A percentile compares a stretch with the other conserved stretches of the same genome.
Evolutionary conservation across 2,329 filamentous ascomycete species (phyloP).

Genomic region (Talaromyces sp.): DNA sequence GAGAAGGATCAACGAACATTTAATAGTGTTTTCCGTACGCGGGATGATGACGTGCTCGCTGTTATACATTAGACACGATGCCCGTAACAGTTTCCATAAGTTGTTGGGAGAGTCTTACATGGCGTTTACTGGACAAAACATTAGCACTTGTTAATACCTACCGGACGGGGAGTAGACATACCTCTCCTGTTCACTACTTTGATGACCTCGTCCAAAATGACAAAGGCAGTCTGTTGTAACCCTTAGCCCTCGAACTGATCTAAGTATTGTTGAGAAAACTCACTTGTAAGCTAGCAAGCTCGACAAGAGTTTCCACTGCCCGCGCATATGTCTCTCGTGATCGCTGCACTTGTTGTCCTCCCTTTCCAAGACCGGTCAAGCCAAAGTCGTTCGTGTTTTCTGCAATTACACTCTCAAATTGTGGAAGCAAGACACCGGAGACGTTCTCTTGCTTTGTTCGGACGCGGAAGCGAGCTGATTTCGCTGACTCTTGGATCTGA

Average conservation of each 20-base stretch:
- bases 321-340: slow-evolving; percentile 94
- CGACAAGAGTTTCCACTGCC: slow-evolving; percentile 91
- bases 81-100: neutral
- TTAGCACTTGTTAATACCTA: slow-evolving; percentile 24
- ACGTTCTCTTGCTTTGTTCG: slow-evolving; percentile 98
- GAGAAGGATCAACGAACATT: slow-evolving; percentile 57
- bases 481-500: slow-evolving; percentile 94
- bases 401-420: slow-evolving; percentile 85
- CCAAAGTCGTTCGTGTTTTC: slow-evolving; percentile 95
- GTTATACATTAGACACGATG: slow-evolving; percentile 18
- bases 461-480: slow-evolving; percentile 86
- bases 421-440: slow-evolving; percentile 87
- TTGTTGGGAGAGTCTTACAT: slow-evolving; percentile 58
- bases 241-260: slow-evolving; percentile 11
- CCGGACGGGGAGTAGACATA: slow-evolving; percentile 38
- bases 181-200: slow-evolving; percentile 97
- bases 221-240: slow-evolving; percentile 72
- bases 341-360: slow-evolving; percentile 92
- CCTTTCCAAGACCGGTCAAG: slow-evolving; percentile 91
- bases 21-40: slow-evolving; percentile 98
- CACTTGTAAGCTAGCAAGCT: slow-evolving; percentile 85
- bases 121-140: slow-evolving; percentile 66
- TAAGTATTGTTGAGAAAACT: slow-evolving; percentile 14
- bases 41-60: slow-evolving; percentile 77
- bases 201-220: slow-evolving; percentile 97